phyloP scores from a whole-genome alignment of 352 stramenopile species.

The Phytophthora hybrid region DNA sequence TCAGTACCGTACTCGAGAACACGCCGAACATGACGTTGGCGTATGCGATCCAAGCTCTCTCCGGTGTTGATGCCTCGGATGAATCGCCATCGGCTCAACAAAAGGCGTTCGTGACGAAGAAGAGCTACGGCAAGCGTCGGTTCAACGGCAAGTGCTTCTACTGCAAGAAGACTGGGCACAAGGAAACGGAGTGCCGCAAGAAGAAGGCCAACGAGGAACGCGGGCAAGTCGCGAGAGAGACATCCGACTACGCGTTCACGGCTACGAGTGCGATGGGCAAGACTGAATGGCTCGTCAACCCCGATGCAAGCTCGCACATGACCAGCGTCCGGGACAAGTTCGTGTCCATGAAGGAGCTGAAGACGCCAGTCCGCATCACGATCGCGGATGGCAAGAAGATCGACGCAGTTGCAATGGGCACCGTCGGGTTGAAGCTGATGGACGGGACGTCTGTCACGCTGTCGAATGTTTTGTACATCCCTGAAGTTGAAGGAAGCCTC shows the following conservation, averaged over 20 bases:
- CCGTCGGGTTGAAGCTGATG: slow-evolving; percentile 19
- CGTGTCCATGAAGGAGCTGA: slow-evolving; percentile 20
- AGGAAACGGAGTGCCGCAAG: too few relatives aligned
- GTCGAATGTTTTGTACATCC: slow-evolving; percentile 25
- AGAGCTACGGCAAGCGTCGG: too few relatives aligned
- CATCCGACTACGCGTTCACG: slow-evolving; percentile 6
- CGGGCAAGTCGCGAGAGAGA: too few relatives aligned
- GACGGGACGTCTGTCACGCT: slow-evolving; percentile 17
- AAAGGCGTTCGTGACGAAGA: too few relatives aligned
- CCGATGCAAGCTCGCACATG: slow-evolving; percentile 29
- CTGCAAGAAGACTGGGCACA: too few relatives aligned
- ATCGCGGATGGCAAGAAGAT: slow-evolving; percentile 31
- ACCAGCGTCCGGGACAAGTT: slow-evolving; percentile 23
- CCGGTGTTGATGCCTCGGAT: slow-evolving; percentile 8
- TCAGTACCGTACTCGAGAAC: slow-evolving; percentile 19
- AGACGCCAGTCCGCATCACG: slow-evolving; percentile 15
- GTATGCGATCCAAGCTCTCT: slow-evolving; percentile 8
- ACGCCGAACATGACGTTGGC: slow-evolving; percentile 10
- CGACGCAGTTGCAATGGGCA: slow-evolving; percentile 28
- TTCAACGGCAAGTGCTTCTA: too few relatives aligned
- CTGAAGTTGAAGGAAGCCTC: slow-evolving; percentile 5
- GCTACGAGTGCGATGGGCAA: too few relatives aligned
- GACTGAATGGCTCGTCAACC: too few relatives aligned
- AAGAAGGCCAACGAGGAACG: too few relatives aligned
- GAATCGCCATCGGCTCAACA: too few relatives aligned